Evolutionary conservation across 345 rosid species (phyloP).

Genomic region (Eucalyptus cloeziana): DNA sequence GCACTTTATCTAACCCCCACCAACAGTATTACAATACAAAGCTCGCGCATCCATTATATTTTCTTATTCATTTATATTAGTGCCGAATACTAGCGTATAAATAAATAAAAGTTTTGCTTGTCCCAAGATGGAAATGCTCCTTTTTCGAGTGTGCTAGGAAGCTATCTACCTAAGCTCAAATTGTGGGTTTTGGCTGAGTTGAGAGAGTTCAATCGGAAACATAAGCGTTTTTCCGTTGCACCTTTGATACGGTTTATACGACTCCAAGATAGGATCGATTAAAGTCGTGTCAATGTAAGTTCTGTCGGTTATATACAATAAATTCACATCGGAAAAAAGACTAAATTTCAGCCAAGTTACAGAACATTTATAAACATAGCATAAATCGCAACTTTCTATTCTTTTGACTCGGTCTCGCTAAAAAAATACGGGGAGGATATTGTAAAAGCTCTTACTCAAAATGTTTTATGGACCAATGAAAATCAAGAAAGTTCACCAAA

Average conservation of each 20-base stretch:
- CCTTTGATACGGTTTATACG: not conserved
- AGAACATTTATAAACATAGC: not conserved
- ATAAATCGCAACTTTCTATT: not conserved
- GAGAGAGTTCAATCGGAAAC: not conserved
- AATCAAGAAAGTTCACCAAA: not conserved
- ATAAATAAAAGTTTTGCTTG: not conserved
- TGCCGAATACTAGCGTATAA: not conserved
- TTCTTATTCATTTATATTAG: not conserved
- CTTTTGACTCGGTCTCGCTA: not conserved
- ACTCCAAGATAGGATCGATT: not conserved
- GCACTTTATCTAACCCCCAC: not conserved
- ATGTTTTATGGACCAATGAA: not conserved
- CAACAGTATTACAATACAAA: not conserved
- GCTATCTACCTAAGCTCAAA: not conserved
- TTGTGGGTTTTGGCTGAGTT: not conserved
- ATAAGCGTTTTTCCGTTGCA: not conserved
- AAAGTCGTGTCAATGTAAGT: not conserved
- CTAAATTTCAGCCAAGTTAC: not conserved
- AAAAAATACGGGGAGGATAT: not conserved
- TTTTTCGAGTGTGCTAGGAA: not conserved
- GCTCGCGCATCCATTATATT: not conserved
- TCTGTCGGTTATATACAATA: not conserved
- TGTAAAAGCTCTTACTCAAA: not conserved
- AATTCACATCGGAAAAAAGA: not conserved
- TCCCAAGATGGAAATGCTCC: not conserved